Evolutionary conservation across 1,284 basidiomycete species (phyloP), one percentile per base, ranked within the genome.

Genomic region (Ganoderma multipileum): DNA sequence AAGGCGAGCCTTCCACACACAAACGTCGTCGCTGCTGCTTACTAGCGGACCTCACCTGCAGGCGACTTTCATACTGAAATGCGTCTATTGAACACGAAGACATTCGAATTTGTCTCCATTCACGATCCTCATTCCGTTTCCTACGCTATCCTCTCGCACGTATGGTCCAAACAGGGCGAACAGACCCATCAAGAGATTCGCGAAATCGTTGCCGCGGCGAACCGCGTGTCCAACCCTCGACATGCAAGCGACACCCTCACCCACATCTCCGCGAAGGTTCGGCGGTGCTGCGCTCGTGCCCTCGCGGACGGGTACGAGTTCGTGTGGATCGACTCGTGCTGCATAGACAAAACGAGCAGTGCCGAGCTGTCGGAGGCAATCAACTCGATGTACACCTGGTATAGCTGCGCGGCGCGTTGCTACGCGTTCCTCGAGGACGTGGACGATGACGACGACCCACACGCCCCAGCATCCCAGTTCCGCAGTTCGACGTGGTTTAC

Each of bases 341-440:
- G 59, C 16, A 61, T 61, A 26, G 59, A 61, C 59, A 61, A 61
- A 26, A 44, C 41, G 39, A 61, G 59, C 59, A 61, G 59, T 23
- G 59, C 59, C 26, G 59, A 61, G 42, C 23, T 61, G n/a, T 61
- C 59, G 7, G 59, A 61, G 26, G 59, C 59, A 26, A 61, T 61
- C 26, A 61, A 61, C 28, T 61, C 59, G 4, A 61, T 61, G 59
- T 30, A 61, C 39, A 9, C 39, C 23, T 61, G 59, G 59, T 61
- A 61, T 23, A 42, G 39, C 28, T 30, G 39, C 28, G 39, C 59
- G 2, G 42, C 41, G 26, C 39, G 39, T 38, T 61, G 59, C 59
- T 61, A 44, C 26, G 59, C 59, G 3, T 61, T 41, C 23, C 59
- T 61, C 26, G 6, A 42, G 18, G 59, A 61, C 59, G 59, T 61